phyloP scores from a whole-genome alignment of 2,329 filamentous ascomycete genomes.

The Berkeleyomyces rouxiae region DNA sequence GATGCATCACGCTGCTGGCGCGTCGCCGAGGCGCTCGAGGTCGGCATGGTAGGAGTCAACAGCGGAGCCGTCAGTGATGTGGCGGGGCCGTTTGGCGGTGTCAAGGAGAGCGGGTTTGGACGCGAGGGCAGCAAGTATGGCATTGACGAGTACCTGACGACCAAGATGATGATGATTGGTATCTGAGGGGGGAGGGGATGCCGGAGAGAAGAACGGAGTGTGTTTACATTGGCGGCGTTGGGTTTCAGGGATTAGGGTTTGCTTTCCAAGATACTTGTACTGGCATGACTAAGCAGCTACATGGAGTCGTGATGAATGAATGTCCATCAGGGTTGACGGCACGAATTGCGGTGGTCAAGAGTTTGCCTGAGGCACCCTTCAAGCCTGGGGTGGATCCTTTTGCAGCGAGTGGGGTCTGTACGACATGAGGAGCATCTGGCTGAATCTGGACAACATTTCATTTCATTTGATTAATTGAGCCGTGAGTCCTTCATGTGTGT shows the following conservation, averaged over 20 bases:
- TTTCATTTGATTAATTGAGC: too few species aligned
- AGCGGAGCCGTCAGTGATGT: constrained; percentile 30
- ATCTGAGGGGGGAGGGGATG: neutral
- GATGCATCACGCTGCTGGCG: constrained; percentile 27
- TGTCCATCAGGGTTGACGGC: too few species aligned
- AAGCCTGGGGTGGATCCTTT: neutral
- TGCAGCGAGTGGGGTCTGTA: neutral
- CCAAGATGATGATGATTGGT: constrained; percentile 39
- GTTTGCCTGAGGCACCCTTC: neutral
- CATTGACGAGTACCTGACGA: constrained; percentile 59
- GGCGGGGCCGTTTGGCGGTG: constrained; percentile 54
- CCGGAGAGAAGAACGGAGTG: neutral
- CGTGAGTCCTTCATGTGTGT: too few species aligned
- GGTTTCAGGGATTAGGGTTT: neutral
- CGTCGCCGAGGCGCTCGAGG: constrained; percentile 32
- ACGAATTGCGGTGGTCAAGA: too few species aligned
- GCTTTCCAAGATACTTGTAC: too few species aligned
- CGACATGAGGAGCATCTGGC: neutral
- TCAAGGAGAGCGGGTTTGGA: constrained; percentile 70
- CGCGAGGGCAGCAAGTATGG: constrained; percentile 64
- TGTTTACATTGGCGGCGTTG: neutral
- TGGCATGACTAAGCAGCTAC: too few species aligned
- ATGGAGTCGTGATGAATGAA: too few species aligned
- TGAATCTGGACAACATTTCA: neutral
- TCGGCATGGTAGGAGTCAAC: constrained; percentile 23